Evolutionary conservation across 768 basidiomycete species (phyloP).

Genomic region (Amylocystis lapponica): DNA sequence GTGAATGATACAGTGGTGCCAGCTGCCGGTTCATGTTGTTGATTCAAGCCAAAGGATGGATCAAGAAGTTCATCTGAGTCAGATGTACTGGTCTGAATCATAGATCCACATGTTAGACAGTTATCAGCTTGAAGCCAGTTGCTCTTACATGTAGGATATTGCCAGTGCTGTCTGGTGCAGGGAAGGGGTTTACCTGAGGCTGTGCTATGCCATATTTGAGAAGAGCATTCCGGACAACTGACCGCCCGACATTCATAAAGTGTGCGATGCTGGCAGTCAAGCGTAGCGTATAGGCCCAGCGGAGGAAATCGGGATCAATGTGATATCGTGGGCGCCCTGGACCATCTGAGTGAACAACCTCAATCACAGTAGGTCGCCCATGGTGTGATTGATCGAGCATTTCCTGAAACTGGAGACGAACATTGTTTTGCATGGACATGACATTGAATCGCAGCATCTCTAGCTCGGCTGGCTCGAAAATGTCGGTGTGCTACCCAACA

Average conservation of each 20-base stretch:
- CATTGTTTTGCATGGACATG: conserved; percentile 1
- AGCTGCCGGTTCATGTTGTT: background rate
- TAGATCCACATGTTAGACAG: background rate
- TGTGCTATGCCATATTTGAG: conserved; percentile 14
- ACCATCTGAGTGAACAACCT: background rate
- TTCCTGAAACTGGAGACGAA: conserved; percentile 2
- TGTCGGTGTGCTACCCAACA: background rate
- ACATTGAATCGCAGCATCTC: background rate
- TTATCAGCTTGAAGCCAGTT: background rate
- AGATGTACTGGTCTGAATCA: background rate
- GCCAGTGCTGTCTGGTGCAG: too few species aligned
- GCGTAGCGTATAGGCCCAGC: conserved; percentile 13
- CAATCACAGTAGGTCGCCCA: background rate
- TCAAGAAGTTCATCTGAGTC: background rate
- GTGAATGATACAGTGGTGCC: conserved; percentile 2
- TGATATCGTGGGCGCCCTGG: conserved; percentile 7
- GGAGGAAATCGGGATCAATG: conserved; percentile 16
- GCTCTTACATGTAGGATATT: background rate
- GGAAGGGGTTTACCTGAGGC: conserved; percentile 7
- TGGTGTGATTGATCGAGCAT: conserved; percentile 3
- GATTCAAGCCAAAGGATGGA: too few species aligned
- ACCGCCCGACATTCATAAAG: conserved; percentile 11
- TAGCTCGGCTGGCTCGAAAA: conserved; percentile 1
- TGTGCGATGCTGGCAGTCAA: conserved; percentile 10
- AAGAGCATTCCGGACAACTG: conserved; percentile 10